Base-by-base conservation (phyloP, 768 basidiomycete species). In the Tylopilus rubrobrunneus region DNA sequence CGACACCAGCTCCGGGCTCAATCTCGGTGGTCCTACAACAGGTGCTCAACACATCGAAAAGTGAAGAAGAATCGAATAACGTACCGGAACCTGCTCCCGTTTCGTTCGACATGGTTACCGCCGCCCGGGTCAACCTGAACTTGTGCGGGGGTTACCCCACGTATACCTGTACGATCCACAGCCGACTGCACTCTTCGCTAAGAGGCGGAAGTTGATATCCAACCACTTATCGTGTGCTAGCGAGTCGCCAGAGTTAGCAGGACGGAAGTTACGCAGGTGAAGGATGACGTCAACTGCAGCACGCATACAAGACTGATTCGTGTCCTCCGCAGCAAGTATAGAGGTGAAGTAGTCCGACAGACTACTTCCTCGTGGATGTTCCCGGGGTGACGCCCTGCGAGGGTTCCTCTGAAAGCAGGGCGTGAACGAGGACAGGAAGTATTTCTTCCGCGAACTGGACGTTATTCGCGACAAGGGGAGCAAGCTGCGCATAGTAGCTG, bases 211-310 rank as follows among this genome's bases (percentile, higher is more conserved):
- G 58, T 96, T 85, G 41, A 98, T 62, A 34, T 80, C 74, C 11
- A 99, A 77, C 97, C 97, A 98, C 55, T 78, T 79, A 66, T 92
- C 83, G 60, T 87, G 80, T 2, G 80, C 78, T n/a, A 77, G 62
- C 21, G 71, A 72, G 46, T 77, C 76, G 6, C 63, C 56, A 1
- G 72, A 57, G 14, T 62, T 62, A 8, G 64, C 68, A 5, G 78
- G 78, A 4, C 62, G 64, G 56, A 87, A 89, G 60, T 82, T 73
- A 8, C 95, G 89, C 25, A 98, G 79, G 68, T 97, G 86, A 19
- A 96, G 76, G 28, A 93, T 74, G 41, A 85, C 78, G 47, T 87
- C 84, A 48, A 98, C 82, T 49, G 98, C 77, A 14, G 80, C 77
- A 49, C 71, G 71, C 47, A 71, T 76, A 69, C 46, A 85, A 67